These are phyloP conservation scores for Penicillium sp. DNA, from an alignment of 2,329 filamentous ascomycete genomes.

Conservation along the genomic window DNA sequence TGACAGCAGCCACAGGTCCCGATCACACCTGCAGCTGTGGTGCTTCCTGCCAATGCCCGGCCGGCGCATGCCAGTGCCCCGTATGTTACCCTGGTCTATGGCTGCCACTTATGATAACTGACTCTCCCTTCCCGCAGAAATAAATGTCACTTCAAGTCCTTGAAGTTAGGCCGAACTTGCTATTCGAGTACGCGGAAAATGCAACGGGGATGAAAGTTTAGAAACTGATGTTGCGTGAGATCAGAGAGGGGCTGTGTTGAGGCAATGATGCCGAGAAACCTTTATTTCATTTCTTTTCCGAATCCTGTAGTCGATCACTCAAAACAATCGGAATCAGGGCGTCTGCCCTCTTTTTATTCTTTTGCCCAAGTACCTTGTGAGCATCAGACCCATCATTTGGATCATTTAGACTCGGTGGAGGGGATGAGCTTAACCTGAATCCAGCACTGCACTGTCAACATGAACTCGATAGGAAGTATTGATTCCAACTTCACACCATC, in stretches of 20 bases:
- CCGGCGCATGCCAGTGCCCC: constrained; percentile 38
- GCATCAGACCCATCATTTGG: constrained; percentile 15
- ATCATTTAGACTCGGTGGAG: constrained; percentile 8
- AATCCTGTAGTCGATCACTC: constrained; percentile 6
- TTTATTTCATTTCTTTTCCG: constrained; percentile 3
- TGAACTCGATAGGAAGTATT: too few relatives aligned
- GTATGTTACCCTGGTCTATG: constrained; percentile 22
- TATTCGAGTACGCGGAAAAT: background rate
- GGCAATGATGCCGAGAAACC: background rate
- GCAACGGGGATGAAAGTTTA: background rate
- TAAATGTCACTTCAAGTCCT: constrained; percentile 10
- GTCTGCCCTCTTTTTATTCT: constrained; percentile 16
- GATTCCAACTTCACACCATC: too few relatives aligned
- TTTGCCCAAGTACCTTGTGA: constrained; percentile 21
- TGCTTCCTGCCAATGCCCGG: constrained; percentile 39
- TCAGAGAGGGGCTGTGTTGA: background rate
- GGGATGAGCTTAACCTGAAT: constrained; percentile 9
- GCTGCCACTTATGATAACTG: constrained; percentile 6
- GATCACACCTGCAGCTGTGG: constrained; percentile 41
- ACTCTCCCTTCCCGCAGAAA: constrained; percentile 12
- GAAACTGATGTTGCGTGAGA: background rate
- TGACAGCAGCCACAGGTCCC: constrained; percentile 21
- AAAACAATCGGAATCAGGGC: constrained; percentile 10
- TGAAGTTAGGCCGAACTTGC: constrained; percentile 1
- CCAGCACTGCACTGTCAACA: background rate